Percentiles rank a stretch among this genome's conserved stretches.
Evolutionary conservation across 2,329 filamentous ascomycete genomes (phyloP).

Genomic region (Stromatinia cepivora): DNA sequence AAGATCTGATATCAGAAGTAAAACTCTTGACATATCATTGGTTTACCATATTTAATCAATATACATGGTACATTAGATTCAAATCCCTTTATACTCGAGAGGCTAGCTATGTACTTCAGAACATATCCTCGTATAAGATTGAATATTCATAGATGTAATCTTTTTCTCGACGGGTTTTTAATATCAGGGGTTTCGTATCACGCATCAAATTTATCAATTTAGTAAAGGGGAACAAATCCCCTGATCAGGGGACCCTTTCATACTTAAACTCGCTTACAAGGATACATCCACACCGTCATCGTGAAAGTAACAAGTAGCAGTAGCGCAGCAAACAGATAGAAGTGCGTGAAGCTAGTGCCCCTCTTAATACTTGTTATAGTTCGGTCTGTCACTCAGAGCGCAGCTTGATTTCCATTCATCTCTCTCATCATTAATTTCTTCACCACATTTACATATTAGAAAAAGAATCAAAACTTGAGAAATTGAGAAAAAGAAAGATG

Average conservation of each 20-base stretch:
- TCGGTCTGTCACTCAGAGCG: background rate
- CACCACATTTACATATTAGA: background rate
- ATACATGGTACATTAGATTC: background rate
- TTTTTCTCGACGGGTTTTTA: background rate
- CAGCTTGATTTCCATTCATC: background rate
- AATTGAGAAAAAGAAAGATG: conserved; percentile 30
- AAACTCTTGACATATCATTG: conserved; percentile 10
- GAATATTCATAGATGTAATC: background rate
- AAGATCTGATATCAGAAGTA: conserved; percentile 8
- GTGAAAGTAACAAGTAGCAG: background rate
- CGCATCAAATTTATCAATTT: background rate
- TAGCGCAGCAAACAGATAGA: background rate
- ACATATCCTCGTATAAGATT: background rate
- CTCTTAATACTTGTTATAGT: conserved; percentile 6
- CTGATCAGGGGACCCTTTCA: background rate
- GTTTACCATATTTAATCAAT: conserved; percentile 8
- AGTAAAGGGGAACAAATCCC: background rate
- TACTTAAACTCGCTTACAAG: conserved; percentile 8
- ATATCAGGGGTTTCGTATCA: background rate
- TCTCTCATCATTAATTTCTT: background rate
- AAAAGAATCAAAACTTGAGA: background rate
- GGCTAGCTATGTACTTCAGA: background rate
- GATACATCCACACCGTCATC: conserved; percentile 5
- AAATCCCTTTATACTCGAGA: background rate
- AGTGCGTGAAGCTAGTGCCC: conserved; percentile 10